Conservation (phyloP, 345 rosid species). For the Microthlaspi erraticum region DNA sequence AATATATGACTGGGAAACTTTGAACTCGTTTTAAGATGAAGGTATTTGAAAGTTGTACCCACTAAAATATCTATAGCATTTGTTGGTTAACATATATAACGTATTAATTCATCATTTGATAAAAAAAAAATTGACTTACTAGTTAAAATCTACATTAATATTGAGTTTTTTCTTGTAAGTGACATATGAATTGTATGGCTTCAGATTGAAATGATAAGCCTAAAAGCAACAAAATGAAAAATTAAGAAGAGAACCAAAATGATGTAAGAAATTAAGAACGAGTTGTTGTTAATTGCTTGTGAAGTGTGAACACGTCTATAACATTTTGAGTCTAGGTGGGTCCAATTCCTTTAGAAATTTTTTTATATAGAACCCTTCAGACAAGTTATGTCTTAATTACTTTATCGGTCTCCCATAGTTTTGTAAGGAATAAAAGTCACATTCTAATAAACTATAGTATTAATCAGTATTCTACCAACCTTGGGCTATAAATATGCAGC, state of each 20-base stretch:
- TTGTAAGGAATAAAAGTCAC: constrained; percentile 19
- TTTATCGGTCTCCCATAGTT: constrained; percentile 57
- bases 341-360: constrained; percentile 52
- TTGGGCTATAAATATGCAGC: constrained; percentile 31
- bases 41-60: constrained; percentile 24
- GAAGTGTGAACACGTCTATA: constrained; percentile 39
- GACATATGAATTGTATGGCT: background rate
- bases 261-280: background rate
- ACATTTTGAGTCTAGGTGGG: constrained; percentile 48
- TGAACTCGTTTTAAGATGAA: background rate
- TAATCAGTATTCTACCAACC: constrained; percentile 24
- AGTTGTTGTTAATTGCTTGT: constrained; percentile 12
- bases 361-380: constrained; percentile 45
- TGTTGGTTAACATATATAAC: background rate
- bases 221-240: background rate
- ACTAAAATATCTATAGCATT: constrained; percentile 16
- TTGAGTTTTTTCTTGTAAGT: too few species aligned
- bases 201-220: background rate
- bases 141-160: too few species aligned
- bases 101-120: background rate
- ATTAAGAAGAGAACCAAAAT: background rate
- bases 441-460: background rate
- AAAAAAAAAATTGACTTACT: constrained; percentile 4
- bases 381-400: constrained; percentile 61
- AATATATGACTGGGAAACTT: constrained; percentile 27